Base-by-base conservation (phyloP, 1,284 basidiomycete species). In the Apiotrichum montevideense region DNA sequence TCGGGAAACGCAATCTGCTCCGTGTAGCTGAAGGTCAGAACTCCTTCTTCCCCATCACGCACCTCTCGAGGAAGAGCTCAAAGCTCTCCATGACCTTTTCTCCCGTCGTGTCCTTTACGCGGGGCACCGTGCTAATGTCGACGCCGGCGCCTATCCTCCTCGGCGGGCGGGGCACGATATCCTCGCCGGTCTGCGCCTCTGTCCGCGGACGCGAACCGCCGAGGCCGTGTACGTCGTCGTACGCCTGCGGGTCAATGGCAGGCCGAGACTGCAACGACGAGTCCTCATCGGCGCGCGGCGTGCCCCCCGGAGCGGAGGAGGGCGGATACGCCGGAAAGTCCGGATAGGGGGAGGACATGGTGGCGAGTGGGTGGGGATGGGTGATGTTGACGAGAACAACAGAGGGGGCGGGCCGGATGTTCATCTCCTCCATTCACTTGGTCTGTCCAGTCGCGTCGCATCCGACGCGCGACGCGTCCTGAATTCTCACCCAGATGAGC, bases 31-130 rank as follows among this genome's bases (percentile, higher is more conserved):
- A 0, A 32, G 35, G 55, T 51, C 35, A 52, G 42, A 33, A 46
- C 10, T 32, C 34, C 34, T 41, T 50, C 41, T 8, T n/a, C 35
- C 10, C 4, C 70, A 29, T 29, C 29, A 29, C 29, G 29, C 72
- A 96, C 91, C 84, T 87, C 78, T 91, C 88, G 54, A 98, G 77
- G 76, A 98, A 98, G 5, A 84, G 83, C 71, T 89, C 87, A 70
- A 98, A 97, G 65, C 86, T 87, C 69, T 93, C 89, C 58, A 87
- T 85, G 3, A 98, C 88, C 66, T 87, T 89, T 76, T 97, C 93
- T 52, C 93, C 93, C 11, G 95, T 91, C 42, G 87, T 84, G 75
- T 98, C 95, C 64, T 86, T 87, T 1, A 98, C 92, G 50, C 90
- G 79, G 1, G 91, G 88, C 1, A 94, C 83, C 64, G 90, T 84